Evolutionary conservation across 139 green algal genomes (phyloP).

Genomic region (Pleodorina starrii): DNA sequence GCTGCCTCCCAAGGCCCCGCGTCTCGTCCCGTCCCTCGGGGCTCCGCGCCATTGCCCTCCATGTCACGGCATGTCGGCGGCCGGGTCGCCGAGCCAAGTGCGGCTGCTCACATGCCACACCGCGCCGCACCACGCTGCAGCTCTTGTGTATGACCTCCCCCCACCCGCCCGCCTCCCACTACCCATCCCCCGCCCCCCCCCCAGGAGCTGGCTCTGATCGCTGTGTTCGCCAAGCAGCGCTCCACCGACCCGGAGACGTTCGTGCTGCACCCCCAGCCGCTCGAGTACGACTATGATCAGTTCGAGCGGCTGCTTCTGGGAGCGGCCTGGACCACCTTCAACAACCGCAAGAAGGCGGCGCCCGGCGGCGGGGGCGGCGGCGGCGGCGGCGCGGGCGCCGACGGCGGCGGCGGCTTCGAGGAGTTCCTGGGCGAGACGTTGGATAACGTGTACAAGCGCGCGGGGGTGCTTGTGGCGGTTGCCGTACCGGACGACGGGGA

Average conservation of each 20-base stretch:
- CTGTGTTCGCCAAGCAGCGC: slow-evolving; percentile 80
- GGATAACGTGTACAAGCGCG: slow-evolving; percentile 80
- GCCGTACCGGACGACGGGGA: slow-evolving; percentile 19
- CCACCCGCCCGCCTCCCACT: no score
- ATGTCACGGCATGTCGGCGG: no score
- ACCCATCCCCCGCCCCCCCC: no score
- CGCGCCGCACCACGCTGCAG: no score
- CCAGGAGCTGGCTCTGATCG: slow-evolving; percentile 72
- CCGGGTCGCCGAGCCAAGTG: not conserved
- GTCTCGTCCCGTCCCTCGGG: no score
- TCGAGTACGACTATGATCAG: slow-evolving; percentile 78
- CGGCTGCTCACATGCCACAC: not conserved
- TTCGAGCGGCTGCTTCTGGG: slow-evolving; percentile 84
- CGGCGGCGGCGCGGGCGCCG: not conserved
- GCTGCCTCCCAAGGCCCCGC: no score
- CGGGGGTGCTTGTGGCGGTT: slow-evolving; percentile 73
- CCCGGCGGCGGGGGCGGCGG: not conserved
- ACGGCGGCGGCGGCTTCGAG: slow-evolving; percentile 28
- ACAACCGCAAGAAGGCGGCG: slow-evolving; percentile 62
- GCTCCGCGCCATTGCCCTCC: no score
- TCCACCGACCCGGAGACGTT: slow-evolving; percentile 59
- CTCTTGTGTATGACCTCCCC: no score
- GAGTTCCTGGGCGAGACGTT: slow-evolving; percentile 80
- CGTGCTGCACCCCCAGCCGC: slow-evolving; percentile 65
- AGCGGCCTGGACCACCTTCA: slow-evolving; percentile 70